Conservation (phyloP, 805 yeast genomes). For the Yueomyces sp. region DNA sequence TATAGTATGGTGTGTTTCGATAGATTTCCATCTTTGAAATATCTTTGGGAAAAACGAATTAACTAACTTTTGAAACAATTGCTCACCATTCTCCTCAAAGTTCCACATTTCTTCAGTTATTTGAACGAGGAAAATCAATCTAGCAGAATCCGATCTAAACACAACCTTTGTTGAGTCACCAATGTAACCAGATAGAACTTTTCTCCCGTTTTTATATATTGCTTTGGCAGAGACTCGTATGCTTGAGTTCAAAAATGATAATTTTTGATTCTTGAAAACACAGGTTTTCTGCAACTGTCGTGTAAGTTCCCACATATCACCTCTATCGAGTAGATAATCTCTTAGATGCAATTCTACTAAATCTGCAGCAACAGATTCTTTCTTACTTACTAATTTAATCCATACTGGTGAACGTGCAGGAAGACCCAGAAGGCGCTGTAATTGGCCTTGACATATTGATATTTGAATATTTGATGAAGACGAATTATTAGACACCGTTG, state of each 20-base stretch:
- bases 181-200: slow-evolving; percentile 62
- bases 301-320: slow-evolving; percentile 85
- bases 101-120: slow-evolving; percentile 96
- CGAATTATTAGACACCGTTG: not conserved
- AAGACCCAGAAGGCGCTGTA: slow-evolving; percentile 48
- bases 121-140: slow-evolving; percentile 71
- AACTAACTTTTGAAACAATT: slow-evolving; percentile 81
- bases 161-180: slow-evolving; percentile 66
- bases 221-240: slow-evolving; percentile 53
- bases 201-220: slow-evolving; percentile 51
- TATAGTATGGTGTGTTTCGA: slow-evolving; percentile 80
- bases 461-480: slow-evolving; percentile 19
- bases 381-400: slow-evolving; percentile 34
- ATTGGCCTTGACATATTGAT: slow-evolving; percentile 46
- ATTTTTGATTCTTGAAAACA: slow-evolving; percentile 49
- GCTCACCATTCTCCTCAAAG: slow-evolving; percentile 92
- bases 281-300: slow-evolving; percentile 48
- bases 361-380: slow-evolving; percentile 51
- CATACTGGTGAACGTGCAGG: slow-evolving; percentile 55
- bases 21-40: slow-evolving; percentile 74
- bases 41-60: slow-evolving; percentile 86
- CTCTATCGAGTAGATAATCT: slow-evolving; percentile 72
- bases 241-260: slow-evolving; percentile 48
- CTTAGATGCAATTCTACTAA: slow-evolving; percentile 69
- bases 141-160: slow-evolving; percentile 84